These are phyloP conservation scores for Claviceps maximensis DNA, from an alignment of 2,329 filamentous ascomycete genomes.

Conservation along the genomic window DNA sequence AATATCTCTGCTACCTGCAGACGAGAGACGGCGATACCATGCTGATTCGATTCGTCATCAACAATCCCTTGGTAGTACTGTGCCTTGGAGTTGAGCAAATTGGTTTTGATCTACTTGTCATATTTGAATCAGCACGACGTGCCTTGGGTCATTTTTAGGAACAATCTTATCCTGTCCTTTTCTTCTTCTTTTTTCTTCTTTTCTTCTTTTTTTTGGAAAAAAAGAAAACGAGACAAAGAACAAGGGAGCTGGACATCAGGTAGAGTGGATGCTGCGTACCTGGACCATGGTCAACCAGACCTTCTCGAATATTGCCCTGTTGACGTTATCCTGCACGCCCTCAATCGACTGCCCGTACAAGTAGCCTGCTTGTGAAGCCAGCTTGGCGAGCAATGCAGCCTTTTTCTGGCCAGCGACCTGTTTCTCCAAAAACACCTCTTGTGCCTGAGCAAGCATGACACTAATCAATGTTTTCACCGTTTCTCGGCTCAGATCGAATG, in stretches of 20 bases:
- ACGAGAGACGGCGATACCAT: slow-evolving; percentile 73
- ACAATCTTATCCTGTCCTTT: too few species aligned
- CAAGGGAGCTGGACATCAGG: too few species aligned
- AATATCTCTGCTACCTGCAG: slow-evolving; percentile 68
- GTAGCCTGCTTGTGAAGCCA: slow-evolving; percentile 81
- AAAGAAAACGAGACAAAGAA: too few species aligned
- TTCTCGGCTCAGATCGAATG: slow-evolving; percentile 86
- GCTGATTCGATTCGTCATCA: slow-evolving; percentile 77
- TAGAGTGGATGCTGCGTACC: slow-evolving; percentile 30
- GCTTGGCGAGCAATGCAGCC: slow-evolving; percentile 76
- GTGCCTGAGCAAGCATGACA: slow-evolving; percentile 87
- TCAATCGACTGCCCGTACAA: slow-evolving; percentile 81
- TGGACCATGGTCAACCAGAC: slow-evolving; percentile 78
- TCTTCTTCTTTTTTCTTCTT: neutral
- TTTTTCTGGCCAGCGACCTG: slow-evolving; percentile 90
- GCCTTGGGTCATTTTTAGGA: too few species aligned
- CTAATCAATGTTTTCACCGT: slow-evolving; percentile 91
- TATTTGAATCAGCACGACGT: neutral
- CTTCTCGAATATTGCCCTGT: slow-evolving; percentile 84
- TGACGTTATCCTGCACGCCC: slow-evolving; percentile 84
- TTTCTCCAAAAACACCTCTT: slow-evolving; percentile 96
- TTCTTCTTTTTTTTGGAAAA: too few species aligned
- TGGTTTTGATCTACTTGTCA: slow-evolving; percentile 52
- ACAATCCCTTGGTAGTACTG: slow-evolving; percentile 90
- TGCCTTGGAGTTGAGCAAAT: slow-evolving; percentile 70